These are phyloP conservation scores for Apiospora pterosperma DNA, from an alignment of 2,329 filamentous ascomycete genomes.

Conservation along the genomic window DNA sequence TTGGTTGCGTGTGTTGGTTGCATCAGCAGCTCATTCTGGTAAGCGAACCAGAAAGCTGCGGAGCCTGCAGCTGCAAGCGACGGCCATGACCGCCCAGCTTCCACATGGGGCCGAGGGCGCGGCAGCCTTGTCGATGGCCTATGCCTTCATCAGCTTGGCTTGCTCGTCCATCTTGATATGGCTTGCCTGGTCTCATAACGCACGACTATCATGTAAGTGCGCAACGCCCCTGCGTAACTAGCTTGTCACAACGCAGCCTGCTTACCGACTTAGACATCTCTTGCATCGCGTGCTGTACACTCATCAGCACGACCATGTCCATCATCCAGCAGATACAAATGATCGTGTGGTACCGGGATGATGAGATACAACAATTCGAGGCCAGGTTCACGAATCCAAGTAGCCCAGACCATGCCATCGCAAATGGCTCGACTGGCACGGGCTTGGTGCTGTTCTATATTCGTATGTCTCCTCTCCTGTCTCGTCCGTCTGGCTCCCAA, in stretches of 20 bases:
- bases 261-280: constrained; percentile 16
- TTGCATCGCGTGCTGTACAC: constrained; percentile 16
- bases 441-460: constrained; percentile 22
- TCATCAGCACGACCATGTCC: constrained; percentile 18
- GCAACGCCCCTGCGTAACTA: not conserved
- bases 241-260: not conserved
- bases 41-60: not conserved
- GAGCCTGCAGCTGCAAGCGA: not conserved
- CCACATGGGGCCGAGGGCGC: constrained; percentile 15
- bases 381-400: constrained; percentile 13
- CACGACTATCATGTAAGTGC: constrained; percentile 20
- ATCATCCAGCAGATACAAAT: constrained; percentile 20
- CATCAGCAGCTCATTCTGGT: not conserved
- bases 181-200: constrained; percentile 22
- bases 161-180: constrained; percentile 16
- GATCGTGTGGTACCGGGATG: constrained; percentile 13
- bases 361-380: constrained; percentile 13
- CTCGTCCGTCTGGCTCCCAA: not conserved
- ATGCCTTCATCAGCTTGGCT: constrained; percentile 8
- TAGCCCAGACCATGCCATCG: constrained; percentile 17
- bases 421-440: constrained; percentile 20
- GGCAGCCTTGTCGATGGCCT: constrained; percentile 12
- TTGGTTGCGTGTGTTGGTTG: no score
- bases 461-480: constrained; percentile 11
- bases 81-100: constrained; percentile 14